These are phyloP conservation scores for Xylaria nigripes DNA, from an alignment of 495 filamentous ascomycete species.

Conservation along the genomic window DNA sequence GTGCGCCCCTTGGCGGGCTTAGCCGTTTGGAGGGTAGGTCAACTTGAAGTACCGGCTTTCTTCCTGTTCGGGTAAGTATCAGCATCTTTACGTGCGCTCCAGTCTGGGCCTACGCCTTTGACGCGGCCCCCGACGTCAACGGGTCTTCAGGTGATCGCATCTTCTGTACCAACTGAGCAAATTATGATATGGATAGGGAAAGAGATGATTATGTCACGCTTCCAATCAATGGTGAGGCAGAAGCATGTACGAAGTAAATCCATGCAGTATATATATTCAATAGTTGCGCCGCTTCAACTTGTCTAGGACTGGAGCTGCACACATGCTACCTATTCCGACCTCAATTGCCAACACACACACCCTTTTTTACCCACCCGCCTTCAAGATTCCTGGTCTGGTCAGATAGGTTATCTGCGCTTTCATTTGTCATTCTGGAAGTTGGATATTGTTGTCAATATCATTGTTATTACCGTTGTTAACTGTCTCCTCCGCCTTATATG, in stretches of 20 bases:
- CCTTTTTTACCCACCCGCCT: too few species aligned
- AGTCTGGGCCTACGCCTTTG: not conserved
- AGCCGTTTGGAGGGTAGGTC: too few species aligned
- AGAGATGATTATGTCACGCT: too few species aligned
- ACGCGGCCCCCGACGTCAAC: not conserved
- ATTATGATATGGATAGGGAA: not conserved
- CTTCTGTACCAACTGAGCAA: not conserved
- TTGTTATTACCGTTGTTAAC: too few species aligned
- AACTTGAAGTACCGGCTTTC: not conserved
- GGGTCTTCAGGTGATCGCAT: not conserved
- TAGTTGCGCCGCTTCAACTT: not conserved
- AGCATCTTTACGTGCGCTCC: not conserved
- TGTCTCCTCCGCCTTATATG: not conserved
- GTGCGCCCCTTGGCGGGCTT: too few species aligned
- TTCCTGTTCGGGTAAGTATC: not conserved
- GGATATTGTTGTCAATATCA: too few species aligned
- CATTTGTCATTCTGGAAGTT: too few species aligned
- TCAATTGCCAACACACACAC: too few species aligned
- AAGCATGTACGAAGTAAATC: not conserved
- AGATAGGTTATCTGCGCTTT: too few species aligned
- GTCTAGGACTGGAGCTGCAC: not conserved
- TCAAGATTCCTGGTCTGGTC: too few species aligned
- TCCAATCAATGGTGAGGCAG: too few species aligned
- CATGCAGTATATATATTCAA: not conserved
- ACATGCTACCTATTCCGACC: too few species aligned